Conservation (phyloP, 805 yeast genomes). For the Cyberlindnera japonica region DNA sequence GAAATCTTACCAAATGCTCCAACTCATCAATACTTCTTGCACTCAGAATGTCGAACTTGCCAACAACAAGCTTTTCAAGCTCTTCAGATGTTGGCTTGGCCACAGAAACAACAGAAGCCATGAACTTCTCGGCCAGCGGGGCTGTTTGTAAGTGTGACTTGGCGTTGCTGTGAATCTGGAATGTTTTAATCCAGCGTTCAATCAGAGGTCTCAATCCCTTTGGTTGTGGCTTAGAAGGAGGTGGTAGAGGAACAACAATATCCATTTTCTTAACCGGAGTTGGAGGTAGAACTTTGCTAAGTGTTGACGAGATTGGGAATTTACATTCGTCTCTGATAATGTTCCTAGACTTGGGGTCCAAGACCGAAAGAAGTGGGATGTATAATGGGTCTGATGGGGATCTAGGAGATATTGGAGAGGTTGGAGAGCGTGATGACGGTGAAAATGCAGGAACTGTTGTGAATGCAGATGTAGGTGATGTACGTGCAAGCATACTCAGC, state of each 20-base stretch:
- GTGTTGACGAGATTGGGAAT: slow-evolving; percentile 46
- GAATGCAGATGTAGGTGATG: slow-evolving; percentile 6
- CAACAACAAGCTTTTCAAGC: slow-evolving; percentile 34
- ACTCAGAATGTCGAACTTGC: slow-evolving; percentile 58
- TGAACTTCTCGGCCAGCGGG: slow-evolving; percentile 23
- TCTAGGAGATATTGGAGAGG: slow-evolving; percentile 8
- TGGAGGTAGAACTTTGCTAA: slow-evolving; percentile 49
- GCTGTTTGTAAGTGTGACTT: slow-evolving; percentile 9
- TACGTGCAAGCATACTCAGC: slow-evolving; percentile 11
- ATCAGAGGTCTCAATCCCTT: slow-evolving; percentile 22
- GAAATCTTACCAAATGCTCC: slow-evolving; percentile 49
- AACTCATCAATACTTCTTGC: slow-evolving; percentile 71
- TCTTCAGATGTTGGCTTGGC: slow-evolving; percentile 27
- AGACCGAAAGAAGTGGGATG: slow-evolving; percentile 21
- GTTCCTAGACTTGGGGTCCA: slow-evolving; percentile 15
- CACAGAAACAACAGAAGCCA: slow-evolving; percentile 27
- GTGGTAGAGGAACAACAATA: slow-evolving; percentile 31
- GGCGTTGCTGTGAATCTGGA: slow-evolving; percentile 13
- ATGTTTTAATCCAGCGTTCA: slow-evolving; percentile 24
- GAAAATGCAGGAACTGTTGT: slow-evolving; percentile 4
- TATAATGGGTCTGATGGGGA: slow-evolving; percentile 15
- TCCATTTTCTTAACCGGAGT: slow-evolving; percentile 68
- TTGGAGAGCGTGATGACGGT: slow-evolving; percentile 8
- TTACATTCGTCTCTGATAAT: slow-evolving; percentile 27
- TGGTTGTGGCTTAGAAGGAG: slow-evolving; percentile 23